phyloP scores from a whole-genome alignment of 805 yeast species.

The Brettanomyces sp. region DNA sequence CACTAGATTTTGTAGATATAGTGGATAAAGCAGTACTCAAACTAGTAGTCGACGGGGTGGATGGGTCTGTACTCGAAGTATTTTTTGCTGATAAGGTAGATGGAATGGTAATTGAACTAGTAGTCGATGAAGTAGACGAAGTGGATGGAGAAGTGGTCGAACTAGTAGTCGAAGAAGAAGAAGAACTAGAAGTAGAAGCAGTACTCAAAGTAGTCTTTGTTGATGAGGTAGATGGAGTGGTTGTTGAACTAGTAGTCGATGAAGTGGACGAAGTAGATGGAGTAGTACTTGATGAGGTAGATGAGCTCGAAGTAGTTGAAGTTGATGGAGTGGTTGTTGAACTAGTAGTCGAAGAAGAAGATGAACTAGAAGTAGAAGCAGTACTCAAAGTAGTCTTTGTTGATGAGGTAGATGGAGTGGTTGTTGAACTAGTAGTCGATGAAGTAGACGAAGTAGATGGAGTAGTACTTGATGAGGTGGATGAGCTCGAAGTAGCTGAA shows the following conservation, averaged over 20 bases:
- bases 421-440: neutral
- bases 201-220: neutral
- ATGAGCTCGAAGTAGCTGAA: neutral
- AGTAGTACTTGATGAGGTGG: neutral
- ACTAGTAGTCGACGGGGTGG: neutral
- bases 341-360: neutral
- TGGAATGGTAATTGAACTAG: neutral
- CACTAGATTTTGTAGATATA: too few relatives aligned
- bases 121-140: neutral
- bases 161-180: neutral
- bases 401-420: too few relatives aligned
- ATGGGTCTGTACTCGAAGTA: neutral
- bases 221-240: neutral
- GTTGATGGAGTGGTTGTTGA: neutral
- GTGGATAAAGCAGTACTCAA: neutral
- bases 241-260: neutral
- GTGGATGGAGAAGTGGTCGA: neutral
- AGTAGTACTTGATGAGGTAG: too few relatives aligned
- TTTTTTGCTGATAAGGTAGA: too few relatives aligned
- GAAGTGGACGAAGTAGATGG: neutral
- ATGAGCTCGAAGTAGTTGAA: neutral
- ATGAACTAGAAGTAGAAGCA: too few relatives aligned
- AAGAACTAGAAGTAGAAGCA: neutral
- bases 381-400: neutral
- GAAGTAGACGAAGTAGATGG: neutral